Base-by-base conservation (phyloP, 148 eudicot genomes). In the Vaccinium macrocarpon region DNA sequence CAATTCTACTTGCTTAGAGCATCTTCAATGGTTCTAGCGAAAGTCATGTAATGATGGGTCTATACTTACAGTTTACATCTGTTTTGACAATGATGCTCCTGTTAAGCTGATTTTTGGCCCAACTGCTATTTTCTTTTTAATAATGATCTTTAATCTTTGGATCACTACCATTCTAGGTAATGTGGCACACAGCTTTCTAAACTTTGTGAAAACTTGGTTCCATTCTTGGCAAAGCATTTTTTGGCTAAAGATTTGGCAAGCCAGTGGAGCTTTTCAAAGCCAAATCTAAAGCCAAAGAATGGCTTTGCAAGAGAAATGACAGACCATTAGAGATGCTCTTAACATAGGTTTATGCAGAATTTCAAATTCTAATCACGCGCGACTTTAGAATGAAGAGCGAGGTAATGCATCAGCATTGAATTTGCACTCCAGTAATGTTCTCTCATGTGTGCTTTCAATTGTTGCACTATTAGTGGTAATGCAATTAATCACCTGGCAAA, bases 401-500 rank as follows among this genome's bases (percentile, higher is more conserved):
- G 8, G 46, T 29, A 51, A 66, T 50, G 46, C 57, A 66, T 25
- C 23, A 81, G 56, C 42, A 42, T 50, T 25, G 57, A 53, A 19
- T 82, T 84, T 46, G 64, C 49, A 53, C 8, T 23, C 51, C n/a
- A 23, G 29, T 42, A 5, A 14, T 46, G 7, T 5, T 64, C 46
- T 51, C 77, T 13, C n/a, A 19, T 82, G 71, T 50, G 49, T 81
- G 62, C 32, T 55, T 23, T 86, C 56, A 46, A 53, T 27, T 82
- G 10, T 53, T 82, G 21, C 78, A 53, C 32, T 90, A 80, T 42
- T 84, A 96, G 99, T 84, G 93, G 85, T 77, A 93, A 93, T 85
- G 97, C 90, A 8, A 94, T 96, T 76, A 79, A 81, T 85, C 99
- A 96, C 90, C 90, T 94, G 84, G 94, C 95, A 12, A 89, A 92